Conservation (phyloP, 495 filamentous ascomycete genomes). For the Xylaria palmicola region DNA sequence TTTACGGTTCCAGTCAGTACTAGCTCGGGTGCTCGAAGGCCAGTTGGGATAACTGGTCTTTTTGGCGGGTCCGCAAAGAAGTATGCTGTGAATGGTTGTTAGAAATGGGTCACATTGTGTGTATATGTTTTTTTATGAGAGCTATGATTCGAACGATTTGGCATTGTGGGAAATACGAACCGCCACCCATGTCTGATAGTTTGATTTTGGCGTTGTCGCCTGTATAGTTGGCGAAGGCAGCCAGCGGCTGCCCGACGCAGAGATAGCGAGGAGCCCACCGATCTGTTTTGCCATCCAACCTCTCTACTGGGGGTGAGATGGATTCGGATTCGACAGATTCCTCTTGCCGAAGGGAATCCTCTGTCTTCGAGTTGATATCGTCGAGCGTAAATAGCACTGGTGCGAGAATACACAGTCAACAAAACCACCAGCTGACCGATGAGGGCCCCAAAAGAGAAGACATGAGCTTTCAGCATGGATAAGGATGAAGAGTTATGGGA, state of each 20-base stretch:
- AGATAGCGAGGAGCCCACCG: neutral
- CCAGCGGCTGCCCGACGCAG: neutral
- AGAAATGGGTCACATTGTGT: neutral
- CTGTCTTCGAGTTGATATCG: neutral
- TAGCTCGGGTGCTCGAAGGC: neutral
- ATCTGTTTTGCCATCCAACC: neutral
- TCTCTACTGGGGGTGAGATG: no score
- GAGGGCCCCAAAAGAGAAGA: neutral
- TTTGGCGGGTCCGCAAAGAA: neutral
- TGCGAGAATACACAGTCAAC: neutral
- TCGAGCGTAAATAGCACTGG: neutral
- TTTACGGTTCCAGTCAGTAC: neutral
- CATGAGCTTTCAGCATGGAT: no score
- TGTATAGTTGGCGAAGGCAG: neutral
- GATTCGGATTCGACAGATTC: no score
- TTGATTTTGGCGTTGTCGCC: neutral
- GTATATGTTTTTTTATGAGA: no score
- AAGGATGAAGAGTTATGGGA: no score
- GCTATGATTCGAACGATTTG: neutral
- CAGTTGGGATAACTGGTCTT: neutral
- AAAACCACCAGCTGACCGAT: neutral
- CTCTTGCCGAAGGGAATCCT: neutral
- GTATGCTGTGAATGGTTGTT: neutral
- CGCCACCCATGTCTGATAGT: neutral
- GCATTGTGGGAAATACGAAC: neutral